Base-by-base conservation (phyloP, 805 yeast genomes). In the Cyberlindnera mrakii region DNA sequence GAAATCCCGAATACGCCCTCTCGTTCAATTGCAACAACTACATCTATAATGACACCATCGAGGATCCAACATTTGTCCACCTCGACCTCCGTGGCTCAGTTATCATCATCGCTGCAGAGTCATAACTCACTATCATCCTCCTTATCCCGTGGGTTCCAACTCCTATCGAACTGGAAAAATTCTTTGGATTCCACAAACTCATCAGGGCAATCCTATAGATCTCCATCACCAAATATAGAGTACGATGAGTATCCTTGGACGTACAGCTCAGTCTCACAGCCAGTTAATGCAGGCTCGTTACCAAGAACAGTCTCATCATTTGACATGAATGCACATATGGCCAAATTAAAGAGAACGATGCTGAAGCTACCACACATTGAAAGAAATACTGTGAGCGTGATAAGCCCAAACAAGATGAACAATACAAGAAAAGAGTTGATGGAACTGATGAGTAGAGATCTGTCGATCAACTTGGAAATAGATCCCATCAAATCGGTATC, bases 221-320 rank as follows among this genome's bases (percentile, higher is more conserved):
- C 69, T 2, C 68, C 70, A 3, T 64, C 72, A 0, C 70, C 71
- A 2, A 45, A 57, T 11, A 50, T 50, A 29, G 71, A 66, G 42
- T 65, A 64, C 46, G 71, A 67, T 5, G 72, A 68, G 35, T 68
- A 60, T 37, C 72, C 72, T n/a, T 68, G 71, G 71, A 41, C 25
- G 16, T 20, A 13, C 17, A 29, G 23, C 33, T 17, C 37, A 7
- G 33, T 31, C 6, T 15, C 44, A 35, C 43, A 31, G 20, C 40
- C 40, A 17, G 32, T 30, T 27, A 23, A 34, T 20, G n/a, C 48
- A 27, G 19, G 33, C 9, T 36, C 51, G 30, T 15, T 51, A 49
- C 46, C 62, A 59, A 19, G 61, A 51, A 14, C 57, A 49, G 30
- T 48, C 47, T 29, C 49, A 5, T 31, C 38, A 4, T 41, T 36